Evolutionary conservation across 176 grass and related monocot genomes (phyloP), one percentile per base, ranked within the genome.

Genomic region (Otatea glauca): DNA sequence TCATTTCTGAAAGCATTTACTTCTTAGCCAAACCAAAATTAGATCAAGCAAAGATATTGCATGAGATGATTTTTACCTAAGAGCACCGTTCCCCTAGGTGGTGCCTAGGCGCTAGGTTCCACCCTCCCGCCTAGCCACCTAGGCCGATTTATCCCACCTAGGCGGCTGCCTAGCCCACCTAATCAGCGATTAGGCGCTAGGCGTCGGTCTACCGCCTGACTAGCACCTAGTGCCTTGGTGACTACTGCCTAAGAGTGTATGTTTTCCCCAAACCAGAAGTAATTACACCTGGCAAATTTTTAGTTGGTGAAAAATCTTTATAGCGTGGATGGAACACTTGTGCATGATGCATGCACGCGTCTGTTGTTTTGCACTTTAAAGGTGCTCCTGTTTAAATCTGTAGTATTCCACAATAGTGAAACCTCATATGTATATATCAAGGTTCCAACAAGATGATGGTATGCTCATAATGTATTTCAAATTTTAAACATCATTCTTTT

Each of bases 321-420:
- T 35, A 70, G 38, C n/a, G 45, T 17, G 4, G 18, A 34, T 39
- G 2, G 39, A 39, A 25, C 18, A 27, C 54, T 58, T 58, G 20
- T n/a, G 29, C 17, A 11, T 72, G 43, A 7, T 37, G 25, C 11
- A 23, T 49, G 18, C 11, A 82, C 7, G 53, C 70, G 49, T 62
- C 27, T 74, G 13, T 81, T 81, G 60, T 41, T 84, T 75, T 55
- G 43, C 27, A 20, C 45, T 75, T 53, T 27, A 49, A 47, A 62
- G 25, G 80, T 12, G 11, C 29, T 39, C 6, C 13, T 74, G 4
- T 74, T 74, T 65, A 24, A 41, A 21, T 64, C 61, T 27, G 1
- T 21, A 76, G 13, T 14, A 24, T 65, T 62, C 21, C 20, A 24
- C 0, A 16, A 55, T 51, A 67, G 12, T 55, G 32, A 67, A 75